Evolutionary conservation across 2,329 filamentous ascomycete species (phyloP).

Genomic region (Beauveria pseudobassiana): DNA sequence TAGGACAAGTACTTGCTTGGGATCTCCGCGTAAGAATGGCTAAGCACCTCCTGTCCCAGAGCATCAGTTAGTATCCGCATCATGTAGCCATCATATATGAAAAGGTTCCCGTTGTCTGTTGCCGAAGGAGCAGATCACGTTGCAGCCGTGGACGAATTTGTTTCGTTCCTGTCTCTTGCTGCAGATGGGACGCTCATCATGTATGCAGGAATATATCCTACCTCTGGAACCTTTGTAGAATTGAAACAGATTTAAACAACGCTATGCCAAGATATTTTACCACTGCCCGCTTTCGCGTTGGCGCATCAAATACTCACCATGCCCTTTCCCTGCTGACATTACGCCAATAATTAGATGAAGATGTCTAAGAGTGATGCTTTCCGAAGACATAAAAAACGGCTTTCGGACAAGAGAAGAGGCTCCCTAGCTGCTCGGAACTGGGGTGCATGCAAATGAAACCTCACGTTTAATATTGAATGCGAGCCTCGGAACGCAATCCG

Average conservation of each 20-base stretch:
- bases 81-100: not conserved
- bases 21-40: not conserved
- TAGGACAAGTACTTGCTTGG: not conserved
- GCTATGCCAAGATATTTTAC: not conserved
- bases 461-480: too few relatives aligned
- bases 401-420: too few relatives aligned
- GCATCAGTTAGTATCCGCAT: not conserved
- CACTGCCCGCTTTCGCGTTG: not conserved
- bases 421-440: too few relatives aligned
- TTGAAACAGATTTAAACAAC: not conserved
- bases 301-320: not conserved
- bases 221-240: too few relatives aligned
- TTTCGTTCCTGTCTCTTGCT: not conserved
- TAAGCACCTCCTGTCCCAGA: too few relatives aligned
- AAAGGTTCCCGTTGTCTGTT: not conserved
- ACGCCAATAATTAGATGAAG: too few relatives aligned
- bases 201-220: not conserved
- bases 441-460: too few relatives aligned
- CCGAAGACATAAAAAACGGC: too few relatives aligned
- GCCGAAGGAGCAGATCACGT: not conserved
- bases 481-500: too few relatives aligned
- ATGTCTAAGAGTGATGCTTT: too few relatives aligned
- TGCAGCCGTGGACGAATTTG: not conserved
- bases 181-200: not conserved
- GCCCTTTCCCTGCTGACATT: not conserved